Evolutionary conservation across 495 filamentous ascomycete species (phyloP), one percentile per base, ranked within the genome.

Genomic region (Bacidia rubella): DNA sequence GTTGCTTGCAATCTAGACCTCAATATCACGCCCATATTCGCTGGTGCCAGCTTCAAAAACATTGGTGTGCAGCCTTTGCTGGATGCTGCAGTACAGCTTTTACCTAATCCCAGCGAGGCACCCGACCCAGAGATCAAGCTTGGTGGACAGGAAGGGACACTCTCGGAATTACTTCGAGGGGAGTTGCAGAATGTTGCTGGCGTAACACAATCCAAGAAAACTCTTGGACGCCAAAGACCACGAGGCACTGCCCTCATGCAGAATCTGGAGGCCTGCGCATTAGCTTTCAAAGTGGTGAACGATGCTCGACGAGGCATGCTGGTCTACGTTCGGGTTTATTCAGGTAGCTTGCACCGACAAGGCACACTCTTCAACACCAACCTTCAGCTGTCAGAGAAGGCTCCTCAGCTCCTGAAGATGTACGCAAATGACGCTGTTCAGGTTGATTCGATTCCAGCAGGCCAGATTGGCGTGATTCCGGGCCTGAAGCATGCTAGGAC

Each of bases 221-320:
- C 68, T 68, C 57, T 69, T 58, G 47, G 44, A 46, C 54, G 69
- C 64, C 49, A 49, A 56, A 21, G 52, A 21, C 52, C 55, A 62
- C 57, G 61, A 19, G 60, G 58, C 10, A 57, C 55, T n/a, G 53
- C 65, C 17, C 63, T 75, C 22, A 59, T 78, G 11, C 66, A 74
- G 15, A 75, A 78, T 21, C 66, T 95, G 15, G 76, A 82, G 51
- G 79, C 81, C 40, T 85, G 90, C 55, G 89, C 85, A 2, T 71
- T 95, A 27, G 93, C 94, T 12, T 99, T 99, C 75, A 99, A 99
- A 65, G 93, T 97, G 11, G 87, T 95, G 56, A 82, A 92, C 57
- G 90, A 97, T 58, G 68, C 84, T 11, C 79, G 81, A 45, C 81
- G 87, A 11, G 93, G 93, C 10, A 82, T 92, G 19, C 76, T 99